Conservation (phyloP, 108 stramenopile genomes). For the Cyclotella sp. region DNA sequence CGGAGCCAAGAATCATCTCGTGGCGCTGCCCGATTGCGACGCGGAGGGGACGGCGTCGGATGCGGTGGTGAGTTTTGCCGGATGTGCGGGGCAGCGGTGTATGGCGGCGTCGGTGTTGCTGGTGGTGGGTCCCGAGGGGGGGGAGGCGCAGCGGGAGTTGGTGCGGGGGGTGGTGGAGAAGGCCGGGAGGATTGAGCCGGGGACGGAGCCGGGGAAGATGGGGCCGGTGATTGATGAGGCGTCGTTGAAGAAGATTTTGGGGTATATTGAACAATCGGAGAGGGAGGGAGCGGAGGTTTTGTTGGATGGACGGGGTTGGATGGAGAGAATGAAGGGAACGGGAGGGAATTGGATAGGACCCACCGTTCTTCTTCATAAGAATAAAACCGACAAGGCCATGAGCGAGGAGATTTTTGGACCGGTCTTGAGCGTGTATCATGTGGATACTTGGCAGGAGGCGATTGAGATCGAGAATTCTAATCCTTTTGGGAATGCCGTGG, state of each 20-base stretch:
- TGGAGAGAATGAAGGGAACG: slow-evolving; percentile 34
- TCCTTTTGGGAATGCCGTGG: slow-evolving; percentile 97
- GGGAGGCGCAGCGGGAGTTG: slow-evolving; percentile 54
- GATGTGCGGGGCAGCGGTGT: slow-evolving; percentile 92
- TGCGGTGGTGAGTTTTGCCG: slow-evolving; percentile 91
- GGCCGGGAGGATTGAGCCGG: slow-evolving; percentile 77
- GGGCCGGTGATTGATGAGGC: slow-evolving; percentile 92
- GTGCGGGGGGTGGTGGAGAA: slow-evolving; percentile 72
- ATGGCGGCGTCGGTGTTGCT: slow-evolving; percentile 96
- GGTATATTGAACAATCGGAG: slow-evolving; percentile 86
- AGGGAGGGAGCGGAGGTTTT: slow-evolving; percentile 80
- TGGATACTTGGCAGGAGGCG: slow-evolving; percentile 87
- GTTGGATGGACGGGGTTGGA: slow-evolving; percentile 92
- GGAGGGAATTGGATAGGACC: slow-evolving; percentile 75
- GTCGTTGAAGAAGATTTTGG: slow-evolving; percentile 79
- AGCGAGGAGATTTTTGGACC: slow-evolving; percentile 97
- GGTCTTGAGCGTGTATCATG: slow-evolving; percentile 80
- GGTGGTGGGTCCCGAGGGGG: slow-evolving; percentile 74
- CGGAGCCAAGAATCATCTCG: slow-evolving; percentile 97
- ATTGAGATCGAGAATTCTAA: slow-evolving; percentile 94
- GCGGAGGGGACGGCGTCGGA: slow-evolving; percentile 84
- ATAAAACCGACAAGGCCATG: slow-evolving; percentile 73
- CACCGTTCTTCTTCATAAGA: slow-evolving; percentile 87
- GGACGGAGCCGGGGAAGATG: slow-evolving; percentile 85
- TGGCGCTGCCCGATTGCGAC: slow-evolving; percentile 93